These are phyloP conservation scores for Cladosporium sp. DNA, from an alignment of 2,329 filamentous ascomycete species.

Conservation along the genomic window DNA sequence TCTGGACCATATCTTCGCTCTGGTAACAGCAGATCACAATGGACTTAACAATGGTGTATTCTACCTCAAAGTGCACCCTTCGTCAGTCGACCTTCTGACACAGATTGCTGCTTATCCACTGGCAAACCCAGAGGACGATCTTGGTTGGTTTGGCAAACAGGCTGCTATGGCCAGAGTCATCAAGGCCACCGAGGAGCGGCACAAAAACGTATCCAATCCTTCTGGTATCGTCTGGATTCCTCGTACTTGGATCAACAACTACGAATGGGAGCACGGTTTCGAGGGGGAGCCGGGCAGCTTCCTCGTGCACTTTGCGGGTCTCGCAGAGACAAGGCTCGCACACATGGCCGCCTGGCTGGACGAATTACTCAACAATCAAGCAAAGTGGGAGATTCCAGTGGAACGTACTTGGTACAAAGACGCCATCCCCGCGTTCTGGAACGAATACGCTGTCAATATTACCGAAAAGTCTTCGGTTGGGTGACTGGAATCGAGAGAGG, in stretches of 20 bases:
- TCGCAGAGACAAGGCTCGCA: background rate
- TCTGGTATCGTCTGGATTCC: slow-evolving; percentile 2
- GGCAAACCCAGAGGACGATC: background rate
- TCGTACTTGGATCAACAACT: slow-evolving; percentile 1
- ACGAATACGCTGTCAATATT: background rate
- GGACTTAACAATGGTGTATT: slow-evolving; percentile 8
- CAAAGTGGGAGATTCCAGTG: background rate
- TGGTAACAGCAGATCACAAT: slow-evolving; percentile 7
- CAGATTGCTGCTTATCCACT: background rate
- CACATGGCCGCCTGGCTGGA: background rate
- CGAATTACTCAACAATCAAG: background rate
- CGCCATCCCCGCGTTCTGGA: background rate
- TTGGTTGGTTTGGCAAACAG: slow-evolving; percentile 8
- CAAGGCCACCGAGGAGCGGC: background rate
- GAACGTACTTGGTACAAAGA: background rate
- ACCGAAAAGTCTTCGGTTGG: no score
- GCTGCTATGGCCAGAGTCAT: slow-evolving; percentile 2
- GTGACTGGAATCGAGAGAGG: no score
- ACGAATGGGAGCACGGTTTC: slow-evolving; percentile 5
- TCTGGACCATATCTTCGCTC: background rate
- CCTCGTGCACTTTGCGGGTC: background rate
- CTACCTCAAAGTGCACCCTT: slow-evolving; percentile 1
- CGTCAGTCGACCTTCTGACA: background rate
- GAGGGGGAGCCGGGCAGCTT: slow-evolving; percentile 3
- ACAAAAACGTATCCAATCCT: background rate